Base-by-base conservation (phyloP, 2,329 filamentous ascomycete species). In the Penicillium crustosum region DNA sequence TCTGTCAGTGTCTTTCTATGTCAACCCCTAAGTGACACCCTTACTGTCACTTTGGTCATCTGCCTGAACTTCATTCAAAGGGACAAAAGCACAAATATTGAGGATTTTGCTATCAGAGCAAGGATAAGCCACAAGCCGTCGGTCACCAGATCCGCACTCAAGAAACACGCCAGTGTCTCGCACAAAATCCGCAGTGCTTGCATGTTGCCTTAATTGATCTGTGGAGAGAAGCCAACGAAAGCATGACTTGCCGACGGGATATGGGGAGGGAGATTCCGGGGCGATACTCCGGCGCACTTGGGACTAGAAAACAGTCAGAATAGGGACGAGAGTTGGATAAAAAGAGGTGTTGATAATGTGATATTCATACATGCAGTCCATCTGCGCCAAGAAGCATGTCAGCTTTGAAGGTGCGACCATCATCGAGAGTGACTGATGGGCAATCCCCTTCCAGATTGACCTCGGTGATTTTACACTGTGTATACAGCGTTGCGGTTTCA, bases 41-140 rank as follows among this genome's bases (percentile, higher is more conserved):
- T 49, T 56, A 66, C 63, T 49, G 31, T 66, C 59, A 56, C 77
- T 78, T 43, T 27, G 3, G 27, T 53, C 48, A 7, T 49, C 47
- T 27, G n/a, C 10, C 2, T 53, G 43, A 1, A 71, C 69, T 17
- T 77, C 73, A 1, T 70, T 73, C 31, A 42, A 80, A 70, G 8
- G 82, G 75, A 64, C 81, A 77, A 50, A 84, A 73, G 53, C 77
- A 76, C 5, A 81, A 73, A 69, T 77, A 57, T 82, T 82, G 52
- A 81, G 65, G 23, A 80, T 53, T 7, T 72, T 73, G 57, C 79
- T 78, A 55, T 79, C 70, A 0, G 72, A 71, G 19, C 78, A 81
- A 0, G 78, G 81, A 61, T 79, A 81, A 23, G 77, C 74, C 3
- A 82, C 75, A 0, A 81, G 66, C 8, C 78, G 69, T 4, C 77